A percentile compares a stretch with the other conserved stretches of the same genome.
phyloP scores from a whole-genome alignment of 192 early-diverging fungal genomes.

The Chytriomyces sp. region DNA sequence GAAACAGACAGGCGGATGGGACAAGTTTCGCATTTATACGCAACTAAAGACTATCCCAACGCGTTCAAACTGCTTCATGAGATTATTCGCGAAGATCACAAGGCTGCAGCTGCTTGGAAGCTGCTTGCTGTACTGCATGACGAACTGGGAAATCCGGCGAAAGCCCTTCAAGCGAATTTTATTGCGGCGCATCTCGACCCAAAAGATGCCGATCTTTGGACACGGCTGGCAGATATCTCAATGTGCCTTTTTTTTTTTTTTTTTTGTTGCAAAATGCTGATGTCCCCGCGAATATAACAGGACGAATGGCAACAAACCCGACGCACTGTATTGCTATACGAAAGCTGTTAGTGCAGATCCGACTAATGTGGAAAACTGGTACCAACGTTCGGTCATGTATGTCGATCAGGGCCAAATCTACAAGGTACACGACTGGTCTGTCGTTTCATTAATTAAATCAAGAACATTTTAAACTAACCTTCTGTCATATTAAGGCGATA shows the following conservation, averaged over 20 bases:
- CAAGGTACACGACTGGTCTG: constrained; percentile 51
- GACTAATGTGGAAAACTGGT: constrained; percentile 68
- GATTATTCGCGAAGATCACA: constrained; percentile 76
- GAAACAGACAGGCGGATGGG: constrained; percentile 72
- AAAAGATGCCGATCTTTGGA: constrained; percentile 79
- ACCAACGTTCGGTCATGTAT: constrained; percentile 71
- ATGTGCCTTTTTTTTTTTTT: constrained; percentile 47
- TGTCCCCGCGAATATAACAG: constrained; percentile 42
- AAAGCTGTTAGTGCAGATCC: constrained; percentile 71
- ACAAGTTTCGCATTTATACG: constrained; percentile 78
- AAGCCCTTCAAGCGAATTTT: constrained; percentile 76
- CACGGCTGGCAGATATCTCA: constrained; percentile 75
- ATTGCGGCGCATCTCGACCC: constrained; percentile 89
- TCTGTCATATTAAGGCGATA: constrained; percentile 54
- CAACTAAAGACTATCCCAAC: constrained; percentile 64
- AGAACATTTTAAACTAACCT: neutral
- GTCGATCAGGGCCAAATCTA: constrained; percentile 55
- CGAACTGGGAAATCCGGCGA: constrained; percentile 75
- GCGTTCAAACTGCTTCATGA: constrained; percentile 79
- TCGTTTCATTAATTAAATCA: constrained; percentile 31
- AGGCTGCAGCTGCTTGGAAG: constrained; percentile 81
- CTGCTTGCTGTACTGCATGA: constrained; percentile 90
- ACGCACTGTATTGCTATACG: constrained; percentile 84
- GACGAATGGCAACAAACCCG: constrained; percentile 61
- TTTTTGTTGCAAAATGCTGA: neutral